Base-by-base conservation (phyloP, 345 rosid species). In the Schrenkiella parvula region DNA sequence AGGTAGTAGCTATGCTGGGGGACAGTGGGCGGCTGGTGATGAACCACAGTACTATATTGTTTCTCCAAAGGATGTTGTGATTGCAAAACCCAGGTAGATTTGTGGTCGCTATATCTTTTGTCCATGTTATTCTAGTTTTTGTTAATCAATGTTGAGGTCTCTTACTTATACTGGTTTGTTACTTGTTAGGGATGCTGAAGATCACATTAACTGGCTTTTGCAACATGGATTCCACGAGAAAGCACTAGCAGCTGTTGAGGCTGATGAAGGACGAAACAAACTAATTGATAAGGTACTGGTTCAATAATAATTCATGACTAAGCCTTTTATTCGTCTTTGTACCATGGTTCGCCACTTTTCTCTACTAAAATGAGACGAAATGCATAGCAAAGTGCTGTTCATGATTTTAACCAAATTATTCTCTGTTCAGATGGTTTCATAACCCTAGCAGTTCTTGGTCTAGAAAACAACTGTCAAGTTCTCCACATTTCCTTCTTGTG, bases 11-110 rank as follows among this genome's bases (percentile, higher is more conserved):
- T 88, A 95, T 74, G 97, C 91, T 77, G 97, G 99, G 71, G 98
- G 99, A 61, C 99, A 90, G 82, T 95, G 99, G 99, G 95, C 96
- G 57, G 91, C 99, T 81, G 98, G 98, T 66, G 98, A 95, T 81
- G 99, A 95, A 79, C 97, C 99, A 23, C 57, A 85, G 62, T 95
- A 90, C 82, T 92, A 95, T 80, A 63, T 95, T 61, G 98, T 95
- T 46, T 95, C 99, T 11, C 99, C 93, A 23, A 95, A 95, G 83
- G 99, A 95, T 80, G 97, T 95, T 48, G 95, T 95, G 73, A 90
- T 95, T 79, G 97, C 99, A 81, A 95, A 95, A 77, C 97, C 99
- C 69, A 92, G 99, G 99, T 90, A 57, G 70, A 80, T 77, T 5
- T 37, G 44, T 78, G 13, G 74, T 63, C 65, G 31, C 54, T 57